A percentile compares a stretch with the other conserved stretches of the same genome.
Evolutionary conservation across 2,329 filamentous ascomycete species (phyloP).

Genomic region (Colletotrichum theobromicola): DNA sequence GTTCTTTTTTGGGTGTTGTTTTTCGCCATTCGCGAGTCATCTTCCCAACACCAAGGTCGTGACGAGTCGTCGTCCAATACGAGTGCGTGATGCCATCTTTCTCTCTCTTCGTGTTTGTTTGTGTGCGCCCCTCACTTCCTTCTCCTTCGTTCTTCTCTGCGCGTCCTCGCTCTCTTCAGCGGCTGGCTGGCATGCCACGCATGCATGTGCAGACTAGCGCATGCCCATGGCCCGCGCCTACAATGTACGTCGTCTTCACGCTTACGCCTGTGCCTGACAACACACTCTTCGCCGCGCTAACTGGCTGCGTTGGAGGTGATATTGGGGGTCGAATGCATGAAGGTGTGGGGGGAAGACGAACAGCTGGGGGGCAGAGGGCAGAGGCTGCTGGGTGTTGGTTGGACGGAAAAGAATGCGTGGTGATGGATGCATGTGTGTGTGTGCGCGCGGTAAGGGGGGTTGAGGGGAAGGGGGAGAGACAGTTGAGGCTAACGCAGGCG

Average conservation of each 20-base stretch:
- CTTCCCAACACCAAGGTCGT: neutral
- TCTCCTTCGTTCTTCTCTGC: neutral
- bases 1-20: neutral
- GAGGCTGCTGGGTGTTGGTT: slow-evolving; percentile 8
- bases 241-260: neutral
- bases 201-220: neutral
- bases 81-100: neutral
- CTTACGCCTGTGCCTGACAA: neutral
- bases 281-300: neutral
- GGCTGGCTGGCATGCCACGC: neutral
- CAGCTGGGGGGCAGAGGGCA: neutral
- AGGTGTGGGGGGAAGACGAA: neutral
- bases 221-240: too few species aligned
- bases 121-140: neutral
- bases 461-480: neutral
- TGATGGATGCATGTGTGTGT: neutral
- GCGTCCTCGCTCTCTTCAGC: slow-evolving; percentile 1
- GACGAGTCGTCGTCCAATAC: neutral
- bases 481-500: neutral
- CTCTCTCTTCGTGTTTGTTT: neutral
- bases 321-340: slow-evolving; percentile 8
- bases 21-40: neutral
- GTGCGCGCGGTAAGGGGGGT: neutral
- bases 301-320: slow-evolving; percentile 5
- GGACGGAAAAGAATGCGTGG: neutral